Conservation (phyloP, 1,284 basidiomycete genomes). For the Kwoniella shivajii region DNA sequence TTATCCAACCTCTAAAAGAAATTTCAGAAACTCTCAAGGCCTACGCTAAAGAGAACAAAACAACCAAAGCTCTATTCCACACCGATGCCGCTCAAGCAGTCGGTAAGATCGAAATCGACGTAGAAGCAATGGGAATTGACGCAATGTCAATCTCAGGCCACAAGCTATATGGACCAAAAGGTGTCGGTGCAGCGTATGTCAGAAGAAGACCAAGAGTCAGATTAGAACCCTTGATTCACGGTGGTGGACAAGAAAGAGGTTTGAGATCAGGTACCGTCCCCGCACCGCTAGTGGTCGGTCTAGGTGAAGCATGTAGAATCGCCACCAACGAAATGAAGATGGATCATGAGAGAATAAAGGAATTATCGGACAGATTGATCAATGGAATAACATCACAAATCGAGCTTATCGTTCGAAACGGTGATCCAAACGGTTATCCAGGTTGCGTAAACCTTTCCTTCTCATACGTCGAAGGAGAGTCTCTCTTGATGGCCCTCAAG, state of each 20-base stretch:
- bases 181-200: constrained; percentile 92
- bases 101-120: constrained; percentile 88
- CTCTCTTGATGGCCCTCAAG: constrained; percentile 95
- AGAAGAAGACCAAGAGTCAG: constrained; percentile 89
- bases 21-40: constrained; percentile 76
- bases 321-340: constrained; percentile 89
- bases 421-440: constrained; percentile 82
- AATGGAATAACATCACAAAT: constrained; percentile 79
- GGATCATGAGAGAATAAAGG: constrained; percentile 77
- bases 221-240: constrained; percentile 91
- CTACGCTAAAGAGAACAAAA: constrained; percentile 60
- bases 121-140: constrained; percentile 95
- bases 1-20: constrained; percentile 95
- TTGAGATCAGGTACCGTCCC: constrained; percentile 91
- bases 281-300: constrained; percentile 84
- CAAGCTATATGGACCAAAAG: constrained; percentile 98
- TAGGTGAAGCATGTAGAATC: constrained; percentile 93
- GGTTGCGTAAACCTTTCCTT: constrained; percentile 96
- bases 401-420: constrained; percentile 90
- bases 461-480: constrained; percentile 96
- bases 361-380: constrained; percentile 80
- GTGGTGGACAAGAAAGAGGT: constrained; percentile 97
- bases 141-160: constrained; percentile 95
- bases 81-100: constrained; percentile 97
- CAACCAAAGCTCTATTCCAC: constrained; percentile 90